Evolutionary conservation across 2,329 filamentous ascomycete species (phyloP), one percentile per base, ranked within the genome.

Genomic region (Delphinella strobiligena): DNA sequence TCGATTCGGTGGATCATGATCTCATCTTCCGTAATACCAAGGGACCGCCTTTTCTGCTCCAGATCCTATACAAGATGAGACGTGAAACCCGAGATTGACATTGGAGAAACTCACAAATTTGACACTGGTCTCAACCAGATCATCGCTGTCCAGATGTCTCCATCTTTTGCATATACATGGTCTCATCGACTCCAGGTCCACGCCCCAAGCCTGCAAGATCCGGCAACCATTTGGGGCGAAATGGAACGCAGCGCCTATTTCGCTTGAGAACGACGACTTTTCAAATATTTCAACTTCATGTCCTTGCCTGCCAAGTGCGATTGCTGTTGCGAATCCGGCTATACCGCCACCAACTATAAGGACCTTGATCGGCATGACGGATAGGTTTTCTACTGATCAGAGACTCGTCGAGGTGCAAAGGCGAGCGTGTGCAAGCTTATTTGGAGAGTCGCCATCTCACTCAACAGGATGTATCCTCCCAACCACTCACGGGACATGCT

Each of bases 221-320:
- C 53, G 48, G 4, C 53, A 52, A 4, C 53, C 61, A 41, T 66
- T 64, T 2, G 62, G 61, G 14, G 56, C 55, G 14, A 63, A 45
- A 15, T 56, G 52, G 16, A 67, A 62, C 1, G 63, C 63, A 1
- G 63, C 63, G 3, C 63, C 63, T 18, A 63, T 49, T 47, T 66
- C 63, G 32, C 60, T 59, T 38, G 55, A 54, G 41, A 65, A 59
- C 2, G 30, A 32, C 8, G 48, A 52, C 33, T 51, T 51, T 38
- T 52, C 50, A 34, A 46, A 48, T n/a, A 51, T 43, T 4, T 22
- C 42, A 12, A 51, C 47, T n/a, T 32, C 15, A 31, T 48, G 46
- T 12, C 46, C 45, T 10, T 45, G 31, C 14, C 45, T 40, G 8
- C 46, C 40, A 3, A 53, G 40, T 2, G 45, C 45, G 29, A 53